These are phyloP conservation scores for Aphanoascus verrucosus DNA, from an alignment of 2,329 filamentous ascomycete species.

Conservation along the genomic window DNA sequence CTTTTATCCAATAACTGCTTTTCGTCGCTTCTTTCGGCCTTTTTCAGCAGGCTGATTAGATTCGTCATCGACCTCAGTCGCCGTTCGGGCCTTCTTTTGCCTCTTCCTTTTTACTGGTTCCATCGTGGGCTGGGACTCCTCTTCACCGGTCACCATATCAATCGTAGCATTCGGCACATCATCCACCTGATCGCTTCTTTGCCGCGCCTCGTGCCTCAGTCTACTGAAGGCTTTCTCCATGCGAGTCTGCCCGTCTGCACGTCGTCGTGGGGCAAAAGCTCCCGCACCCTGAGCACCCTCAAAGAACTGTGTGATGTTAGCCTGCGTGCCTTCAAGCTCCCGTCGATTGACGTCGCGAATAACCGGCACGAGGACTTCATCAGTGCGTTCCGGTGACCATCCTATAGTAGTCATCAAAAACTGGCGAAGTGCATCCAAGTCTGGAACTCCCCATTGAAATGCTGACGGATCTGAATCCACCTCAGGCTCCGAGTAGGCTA, in stretches of 20 bases:
- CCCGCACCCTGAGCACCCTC: slow-evolving; percentile 50
- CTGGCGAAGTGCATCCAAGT: slow-evolving; percentile 69
- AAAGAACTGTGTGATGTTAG: slow-evolving; percentile 92
- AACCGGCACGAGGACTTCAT: slow-evolving; percentile 91
- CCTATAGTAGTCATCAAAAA: slow-evolving; percentile 90
- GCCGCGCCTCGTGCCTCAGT: slow-evolving; percentile 46
- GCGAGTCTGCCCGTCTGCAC: slow-evolving; percentile 53
- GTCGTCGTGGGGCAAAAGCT: slow-evolving; percentile 60
- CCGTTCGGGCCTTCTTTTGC: neutral
- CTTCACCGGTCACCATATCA: neutral
- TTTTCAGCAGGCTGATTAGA: neutral
- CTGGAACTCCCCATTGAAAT: slow-evolving; percentile 94
- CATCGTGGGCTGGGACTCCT: neutral
- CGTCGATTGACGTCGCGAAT: slow-evolving; percentile 90
- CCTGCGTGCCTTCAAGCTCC: slow-evolving; percentile 81
- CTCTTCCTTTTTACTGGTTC: neutral
- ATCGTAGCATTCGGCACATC: neutral
- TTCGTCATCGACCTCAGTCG: neutral
- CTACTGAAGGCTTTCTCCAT: slow-evolving; percentile 64
- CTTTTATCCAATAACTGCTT: neutral
- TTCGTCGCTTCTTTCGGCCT: neutral
- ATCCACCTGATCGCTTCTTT: slow-evolving; percentile 1
- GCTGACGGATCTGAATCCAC: slow-evolving; percentile 66
- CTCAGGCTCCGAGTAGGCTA: slow-evolving; percentile 76
- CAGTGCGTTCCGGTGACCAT: slow-evolving; percentile 82